Evolutionary conservation across 225 moss, liverwort and hornwort genomes (phyloP), one percentile per base, ranked within the genome.

Genomic region (Climacium dendroides): DNA sequence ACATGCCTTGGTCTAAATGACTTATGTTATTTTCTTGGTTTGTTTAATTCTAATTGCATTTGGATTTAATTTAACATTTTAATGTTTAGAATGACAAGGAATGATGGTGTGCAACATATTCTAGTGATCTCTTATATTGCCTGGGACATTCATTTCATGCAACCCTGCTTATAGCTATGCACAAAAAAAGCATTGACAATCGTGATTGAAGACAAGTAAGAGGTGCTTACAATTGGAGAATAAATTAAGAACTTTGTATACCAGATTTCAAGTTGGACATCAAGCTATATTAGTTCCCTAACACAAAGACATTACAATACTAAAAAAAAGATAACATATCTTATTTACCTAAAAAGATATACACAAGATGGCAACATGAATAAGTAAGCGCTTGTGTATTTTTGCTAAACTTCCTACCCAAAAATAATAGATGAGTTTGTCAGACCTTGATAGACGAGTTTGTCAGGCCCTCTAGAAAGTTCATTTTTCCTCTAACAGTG

Each of bases 281-380:
- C 12, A n/a, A n/a, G n/a, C 4, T 66, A 2, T 37, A 6, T 66
- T 3, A 66, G 3, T n/a, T 20, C 3, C 10, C 12, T 37, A 6
- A n/a, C 4, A 37, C 12, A 66, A n/a, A n/a, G 12, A 66, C 66
- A 66, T 66, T 37, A 4, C 20, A n/a, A 66, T 22, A 66, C 3
- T 64, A 18, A 66, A 7, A 37, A 37, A 37, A 20, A 0, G 4
- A 45, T 62, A 66, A 37, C 6, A 3, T 32, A n/a, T 11, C 3
- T n/a, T 11, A n/a, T 6, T 66, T 37, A 66, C 20, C 12, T 12
- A 6, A 22, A 37, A 66, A 66, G 22, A n/a, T 12, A 22, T 4
- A n/a, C 10, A n/a, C 22, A n/a, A 66, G 0, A n/a, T n/a, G n/a
- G n/a, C n/a, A 66, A n/a, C 0, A 6, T 6, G 3, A n/a, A 20